phyloP scores from a whole-genome alignment of 371 early-diverging fungal species.

The Syncephalastrum contaminatum region DNA sequence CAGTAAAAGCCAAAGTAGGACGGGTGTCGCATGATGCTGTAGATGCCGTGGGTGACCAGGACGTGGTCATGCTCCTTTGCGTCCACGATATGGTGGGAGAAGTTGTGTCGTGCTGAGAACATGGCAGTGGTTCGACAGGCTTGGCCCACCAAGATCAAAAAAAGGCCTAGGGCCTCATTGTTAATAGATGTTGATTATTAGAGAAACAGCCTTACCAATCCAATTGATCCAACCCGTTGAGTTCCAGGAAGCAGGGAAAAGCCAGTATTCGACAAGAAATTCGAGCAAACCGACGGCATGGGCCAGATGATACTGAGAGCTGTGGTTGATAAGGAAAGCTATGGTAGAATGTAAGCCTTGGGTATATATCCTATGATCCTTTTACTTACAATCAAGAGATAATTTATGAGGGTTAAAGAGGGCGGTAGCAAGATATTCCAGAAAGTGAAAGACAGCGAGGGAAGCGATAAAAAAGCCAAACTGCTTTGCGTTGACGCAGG shows the following conservation, averaged over 20 bases:
- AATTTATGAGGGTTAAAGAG: constrained; percentile 65
- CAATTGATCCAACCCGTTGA: constrained; percentile 50
- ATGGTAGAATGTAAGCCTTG: constrained; percentile 3
- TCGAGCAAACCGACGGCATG: constrained; percentile 67
- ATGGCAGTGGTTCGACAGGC: constrained; percentile 71
- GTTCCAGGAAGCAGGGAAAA: constrained; percentile 62
- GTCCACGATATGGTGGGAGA: constrained; percentile 74
- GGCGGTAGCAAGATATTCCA: constrained; percentile 82
- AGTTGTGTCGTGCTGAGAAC: constrained; percentile 79
- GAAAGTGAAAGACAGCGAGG: constrained; percentile 69
- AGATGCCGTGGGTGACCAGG: constrained; percentile 78
- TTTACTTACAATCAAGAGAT: constrained; percentile 62
- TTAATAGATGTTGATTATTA: constrained; percentile 2
- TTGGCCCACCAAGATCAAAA: constrained; percentile 66
- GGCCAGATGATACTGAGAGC: constrained; percentile 71
- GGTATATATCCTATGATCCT: constrained; percentile 1
- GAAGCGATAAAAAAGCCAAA: constrained; percentile 66
- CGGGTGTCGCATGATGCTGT: constrained; percentile 83
- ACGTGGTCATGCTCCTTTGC: constrained; percentile 64
- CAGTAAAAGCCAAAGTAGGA: constrained; percentile 88
- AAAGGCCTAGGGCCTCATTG: constrained; percentile 40
- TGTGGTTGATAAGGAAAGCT: constrained; percentile 82
- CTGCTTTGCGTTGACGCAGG: constrained; percentile 31
- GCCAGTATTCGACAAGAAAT: constrained; percentile 64
- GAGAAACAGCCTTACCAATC: constrained; percentile 37